Conservation (phyloP, 768 basidiomycete species). For the Boletellus emodensis region DNA sequence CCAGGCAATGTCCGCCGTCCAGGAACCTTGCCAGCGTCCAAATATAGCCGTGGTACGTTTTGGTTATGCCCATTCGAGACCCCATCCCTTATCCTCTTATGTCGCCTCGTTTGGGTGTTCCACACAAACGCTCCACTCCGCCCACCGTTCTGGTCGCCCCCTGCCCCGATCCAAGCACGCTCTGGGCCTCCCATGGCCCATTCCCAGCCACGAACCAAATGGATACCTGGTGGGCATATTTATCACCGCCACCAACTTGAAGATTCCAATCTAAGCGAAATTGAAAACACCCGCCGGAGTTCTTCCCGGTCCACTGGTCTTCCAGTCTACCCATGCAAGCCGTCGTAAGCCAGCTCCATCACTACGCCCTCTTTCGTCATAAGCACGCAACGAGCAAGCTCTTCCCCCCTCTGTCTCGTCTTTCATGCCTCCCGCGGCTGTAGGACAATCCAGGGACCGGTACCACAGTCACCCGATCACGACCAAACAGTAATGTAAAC, state of each 20-base stretch:
- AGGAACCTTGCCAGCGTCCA: slow-evolving; percentile 4
- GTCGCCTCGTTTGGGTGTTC: not conserved
- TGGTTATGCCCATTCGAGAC: not conserved
- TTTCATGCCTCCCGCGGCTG: slow-evolving; percentile 25
- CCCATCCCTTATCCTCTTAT: not conserved
- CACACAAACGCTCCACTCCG: not conserved
- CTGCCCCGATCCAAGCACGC: not conserved
- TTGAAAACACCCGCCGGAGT: slow-evolving; percentile 17
- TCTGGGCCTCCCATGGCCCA: too few relatives aligned
- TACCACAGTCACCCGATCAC: slow-evolving; percentile 18
- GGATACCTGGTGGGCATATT: not conserved
- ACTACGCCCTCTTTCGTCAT: not conserved
- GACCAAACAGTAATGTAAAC: slow-evolving; percentile 22
- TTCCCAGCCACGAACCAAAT: too few relatives aligned
- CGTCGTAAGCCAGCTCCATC: not conserved
- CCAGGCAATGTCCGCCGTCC: too few relatives aligned
- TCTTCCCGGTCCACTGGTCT: slow-evolving; percentile 8
- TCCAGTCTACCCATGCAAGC: not conserved
- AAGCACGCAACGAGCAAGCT: not conserved
- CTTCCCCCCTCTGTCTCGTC: slow-evolving; percentile 5
- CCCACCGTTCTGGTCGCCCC: not conserved
- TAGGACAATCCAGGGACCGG: slow-evolving; percentile 29
- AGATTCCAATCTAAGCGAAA: slow-evolving; percentile 31
- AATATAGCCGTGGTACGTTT: slow-evolving; percentile 14
- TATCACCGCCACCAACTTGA: slow-evolving; percentile 18